A percentile compares a stretch with the other conserved stretches of the same genome.
Evolutionary conservation across 208 protist species (phyloP).

Genomic region (Trypanosoma avium): DNA sequence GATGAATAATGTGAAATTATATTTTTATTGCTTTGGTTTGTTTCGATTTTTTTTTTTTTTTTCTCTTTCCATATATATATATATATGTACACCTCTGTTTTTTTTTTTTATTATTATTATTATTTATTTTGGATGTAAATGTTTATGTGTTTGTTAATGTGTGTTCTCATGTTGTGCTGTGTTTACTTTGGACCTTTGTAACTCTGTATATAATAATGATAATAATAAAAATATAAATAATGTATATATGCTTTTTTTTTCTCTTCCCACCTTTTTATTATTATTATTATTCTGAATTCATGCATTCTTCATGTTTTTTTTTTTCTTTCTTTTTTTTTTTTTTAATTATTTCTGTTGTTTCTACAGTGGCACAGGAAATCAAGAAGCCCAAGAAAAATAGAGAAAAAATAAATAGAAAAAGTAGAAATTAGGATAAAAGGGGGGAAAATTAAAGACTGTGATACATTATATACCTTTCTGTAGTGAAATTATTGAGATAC

Average conservation of each 20-base stretch:
- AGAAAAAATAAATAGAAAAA: too few relatives aligned
- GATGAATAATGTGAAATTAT: too few relatives aligned
- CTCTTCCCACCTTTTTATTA: too few relatives aligned
- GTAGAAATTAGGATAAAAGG: not conserved
- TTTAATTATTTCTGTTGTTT: slow-evolving; percentile 20
- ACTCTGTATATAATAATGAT: too few relatives aligned
- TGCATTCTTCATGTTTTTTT: not conserved
- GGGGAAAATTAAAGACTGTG: not conserved
- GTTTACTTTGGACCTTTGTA: not conserved
- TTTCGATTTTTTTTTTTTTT: too few relatives aligned
- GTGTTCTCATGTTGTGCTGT: not conserved
- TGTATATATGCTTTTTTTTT: too few relatives aligned
- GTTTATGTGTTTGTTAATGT: slow-evolving; percentile 7
- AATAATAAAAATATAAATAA: too few relatives aligned
- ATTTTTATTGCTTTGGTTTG: too few relatives aligned
- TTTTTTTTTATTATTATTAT: not conserved
- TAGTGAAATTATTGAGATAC: too few relatives aligned
- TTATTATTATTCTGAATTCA: not conserved
- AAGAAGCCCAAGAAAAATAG: not conserved
- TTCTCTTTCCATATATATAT: too few relatives aligned
- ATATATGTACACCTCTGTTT: slow-evolving; percentile 1
- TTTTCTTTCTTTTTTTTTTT: slow-evolving; percentile 10
- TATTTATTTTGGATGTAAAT: not conserved
- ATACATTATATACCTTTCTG: too few relatives aligned
- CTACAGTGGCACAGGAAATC: not conserved